Conservation (phyloP, 2,329 filamentous ascomycete species). For the Fusarium xyrophilum region DNA sequence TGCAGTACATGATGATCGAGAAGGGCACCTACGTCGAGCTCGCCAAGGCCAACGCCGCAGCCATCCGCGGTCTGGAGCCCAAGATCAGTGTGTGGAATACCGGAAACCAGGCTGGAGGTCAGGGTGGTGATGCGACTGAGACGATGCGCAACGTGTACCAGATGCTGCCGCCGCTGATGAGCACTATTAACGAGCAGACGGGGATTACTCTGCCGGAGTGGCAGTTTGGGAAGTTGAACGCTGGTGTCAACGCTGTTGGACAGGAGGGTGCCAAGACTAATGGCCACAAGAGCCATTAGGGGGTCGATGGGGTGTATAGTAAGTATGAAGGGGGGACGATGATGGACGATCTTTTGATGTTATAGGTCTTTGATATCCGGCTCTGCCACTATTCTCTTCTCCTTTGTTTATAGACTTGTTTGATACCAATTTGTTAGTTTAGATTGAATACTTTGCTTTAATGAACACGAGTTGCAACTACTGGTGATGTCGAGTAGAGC, state of each 20-base stretch:
- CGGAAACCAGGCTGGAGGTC: conserved; percentile 56
- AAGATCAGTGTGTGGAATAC: conserved; percentile 95
- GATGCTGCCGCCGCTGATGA: conserved; percentile 80
- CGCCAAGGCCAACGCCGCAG: conserved; percentile 77
- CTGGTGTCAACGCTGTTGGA: conserved; percentile 45
- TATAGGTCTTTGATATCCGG: conserved; percentile 8
- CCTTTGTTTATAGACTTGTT: conserved; percentile 19
- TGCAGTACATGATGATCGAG: conserved; percentile 89
- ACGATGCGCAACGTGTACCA: conserved; percentile 82
- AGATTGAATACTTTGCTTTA: not conserved
- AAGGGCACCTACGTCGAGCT: conserved; percentile 79
- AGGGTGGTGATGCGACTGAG: conserved; percentile 60
- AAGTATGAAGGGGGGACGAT: not conserved
- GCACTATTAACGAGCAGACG: conserved; percentile 88
- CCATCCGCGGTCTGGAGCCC: conserved; percentile 78
- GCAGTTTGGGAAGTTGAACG: conserved; percentile 64
- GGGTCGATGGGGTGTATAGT: not conserved
- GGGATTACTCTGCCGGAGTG: conserved; percentile 81
- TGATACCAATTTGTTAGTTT: conserved; percentile 26
- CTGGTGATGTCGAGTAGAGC: accelerated
- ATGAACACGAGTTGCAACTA: not conserved
- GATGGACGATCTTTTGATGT: not conserved
- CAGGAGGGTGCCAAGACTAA: conserved; percentile 36
- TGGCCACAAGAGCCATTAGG: conserved; percentile 26
- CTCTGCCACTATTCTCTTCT: not conserved